Percentiles rank a stretch among this genome's conserved stretches.
These are phyloP conservation scores for Quercus tomentella DNA, from an alignment of 331 rosid genomes.

Conservation along the genomic window DNA sequence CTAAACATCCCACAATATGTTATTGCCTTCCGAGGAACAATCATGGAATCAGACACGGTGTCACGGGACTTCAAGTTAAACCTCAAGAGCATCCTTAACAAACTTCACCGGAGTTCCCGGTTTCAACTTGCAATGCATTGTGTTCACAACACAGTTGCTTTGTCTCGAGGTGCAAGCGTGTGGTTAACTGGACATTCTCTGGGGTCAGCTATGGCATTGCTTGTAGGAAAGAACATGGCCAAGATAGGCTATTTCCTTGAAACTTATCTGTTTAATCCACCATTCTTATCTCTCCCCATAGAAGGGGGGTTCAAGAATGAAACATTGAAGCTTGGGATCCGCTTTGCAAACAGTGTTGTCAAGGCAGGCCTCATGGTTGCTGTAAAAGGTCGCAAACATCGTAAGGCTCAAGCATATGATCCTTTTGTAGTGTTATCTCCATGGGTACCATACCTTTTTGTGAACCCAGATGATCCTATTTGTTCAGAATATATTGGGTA, in stretches of 20 bases:
- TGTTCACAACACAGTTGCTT: background rate
- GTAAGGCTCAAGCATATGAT: background rate
- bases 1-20: conserved; percentile 15
- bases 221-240: conserved; percentile 10
- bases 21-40: conserved; percentile 30
- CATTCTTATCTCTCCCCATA: background rate
- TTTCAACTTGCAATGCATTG: background rate
- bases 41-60: background rate
- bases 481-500: conserved; percentile 26
- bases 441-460: conserved; percentile 31
- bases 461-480: conserved; percentile 23
- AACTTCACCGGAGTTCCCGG: conserved; percentile 7
- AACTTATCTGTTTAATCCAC: too few relatives aligned
- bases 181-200: conserved; percentile 40
- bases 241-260: too few relatives aligned
- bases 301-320: background rate
- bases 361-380: conserved; percentile 14
- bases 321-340: too few relatives aligned
- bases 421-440: background rate
- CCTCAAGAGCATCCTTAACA: conserved; percentile 7
- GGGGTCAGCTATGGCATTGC: conserved; percentile 29
- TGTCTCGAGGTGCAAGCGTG: background rate
- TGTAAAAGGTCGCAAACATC: background rate
- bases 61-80: conserved; percentile 11
- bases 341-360: too few relatives aligned